Evolutionary conservation across 1,284 basidiomycete genomes (phyloP).

Genomic region (Mycosarcoma maydis): DNA sequence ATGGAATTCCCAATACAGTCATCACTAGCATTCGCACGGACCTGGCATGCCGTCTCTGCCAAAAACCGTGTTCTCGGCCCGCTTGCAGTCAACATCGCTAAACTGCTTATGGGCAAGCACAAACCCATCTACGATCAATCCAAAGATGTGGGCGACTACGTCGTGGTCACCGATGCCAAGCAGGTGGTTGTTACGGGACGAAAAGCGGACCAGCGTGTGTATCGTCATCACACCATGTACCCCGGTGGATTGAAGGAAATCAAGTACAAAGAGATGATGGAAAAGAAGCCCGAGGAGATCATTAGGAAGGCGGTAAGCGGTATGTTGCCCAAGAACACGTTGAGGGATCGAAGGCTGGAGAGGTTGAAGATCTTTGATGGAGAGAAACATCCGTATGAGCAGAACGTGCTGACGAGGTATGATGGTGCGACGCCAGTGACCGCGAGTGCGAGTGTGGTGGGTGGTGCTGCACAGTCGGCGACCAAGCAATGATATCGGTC

Average conservation of each 20-base stretch:
- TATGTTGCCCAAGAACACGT: conserved; percentile 67
- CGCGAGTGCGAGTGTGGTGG: neutral
- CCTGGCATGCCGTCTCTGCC: conserved; percentile 96
- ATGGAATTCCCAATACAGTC: conserved; percentile 79
- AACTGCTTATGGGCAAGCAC: conserved; percentile 98
- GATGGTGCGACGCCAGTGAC: neutral
- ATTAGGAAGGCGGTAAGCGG: conserved; percentile 64
- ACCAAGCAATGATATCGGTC: conserved; percentile 11
- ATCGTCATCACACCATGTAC: conserved; percentile 89
- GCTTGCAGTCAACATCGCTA: conserved; percentile 90
- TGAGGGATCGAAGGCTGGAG: conserved; percentile 63
- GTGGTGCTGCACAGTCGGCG: too few relatives aligned
- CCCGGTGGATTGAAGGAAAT: conserved; percentile 84
- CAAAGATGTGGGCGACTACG: conserved; percentile 79
- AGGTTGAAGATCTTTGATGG: conserved; percentile 63
- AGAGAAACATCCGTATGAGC: conserved; percentile 60
- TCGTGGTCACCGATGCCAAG: conserved; percentile 90
- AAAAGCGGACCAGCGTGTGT: conserved; percentile 87
- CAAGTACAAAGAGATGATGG: conserved; percentile 62
- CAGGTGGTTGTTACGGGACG: conserved; percentile 87
- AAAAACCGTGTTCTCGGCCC: conserved; percentile 88
- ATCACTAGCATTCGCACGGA: conserved; percentile 86
- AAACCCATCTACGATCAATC: conserved; percentile 94
- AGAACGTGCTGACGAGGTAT: conserved; percentile 48
- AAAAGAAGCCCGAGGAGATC: conserved; percentile 83